phyloP scores from a whole-genome alignment of 495 filamentous ascomycete species.

The Podospora anserina region DNA sequence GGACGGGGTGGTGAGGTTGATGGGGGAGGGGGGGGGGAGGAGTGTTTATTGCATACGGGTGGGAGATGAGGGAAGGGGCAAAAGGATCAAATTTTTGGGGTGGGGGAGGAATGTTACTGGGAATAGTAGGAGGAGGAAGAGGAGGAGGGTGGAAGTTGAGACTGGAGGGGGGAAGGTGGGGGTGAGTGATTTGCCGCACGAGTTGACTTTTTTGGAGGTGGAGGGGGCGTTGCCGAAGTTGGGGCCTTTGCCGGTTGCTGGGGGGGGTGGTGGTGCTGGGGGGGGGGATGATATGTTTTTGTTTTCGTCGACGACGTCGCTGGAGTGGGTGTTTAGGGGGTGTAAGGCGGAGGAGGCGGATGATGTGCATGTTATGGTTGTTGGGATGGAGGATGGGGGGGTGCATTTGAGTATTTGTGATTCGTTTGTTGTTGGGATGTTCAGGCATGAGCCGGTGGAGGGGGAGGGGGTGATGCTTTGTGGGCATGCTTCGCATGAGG shows the following conservation, averaged over 20 bases:
- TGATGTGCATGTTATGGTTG: conserved; percentile 75
- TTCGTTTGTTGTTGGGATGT: conserved; percentile 77
- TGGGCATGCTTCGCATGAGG: conserved; percentile 67
- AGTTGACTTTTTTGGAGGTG: conserved; percentile 73
- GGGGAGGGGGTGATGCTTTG: conserved; percentile 24
- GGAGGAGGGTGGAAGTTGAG: conserved; percentile 35
- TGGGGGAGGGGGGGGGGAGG: conserved; percentile 74
- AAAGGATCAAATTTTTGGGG: conserved; percentile 61
- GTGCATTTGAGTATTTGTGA: conserved; percentile 86
- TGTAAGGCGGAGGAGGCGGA: conserved; percentile 60
- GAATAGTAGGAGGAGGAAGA: conserved; percentile 27
- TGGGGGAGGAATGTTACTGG: conserved; percentile 70
- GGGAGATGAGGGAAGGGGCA: conserved; percentile 15
- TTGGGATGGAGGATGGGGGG: conserved; percentile 73
- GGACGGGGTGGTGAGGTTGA: conserved; percentile 65
- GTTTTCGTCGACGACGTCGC: conserved; percentile 64
- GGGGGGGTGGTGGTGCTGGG: conserved; percentile 30
- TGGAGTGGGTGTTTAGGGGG: conserved; percentile 69
- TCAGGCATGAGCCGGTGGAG: conserved; percentile 37
- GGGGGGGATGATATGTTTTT: conserved; percentile 62
- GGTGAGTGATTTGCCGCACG: conserved; percentile 55
- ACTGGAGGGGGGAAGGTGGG: conserved; percentile 20
- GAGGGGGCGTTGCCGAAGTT: conserved; percentile 78
- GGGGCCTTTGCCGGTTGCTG: conserved; percentile 61
- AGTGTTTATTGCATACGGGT: conserved; percentile 65